phyloP scores from a whole-genome alignment of 176 grass and related monocot genomes.

The Pontederia crassipes region DNA sequence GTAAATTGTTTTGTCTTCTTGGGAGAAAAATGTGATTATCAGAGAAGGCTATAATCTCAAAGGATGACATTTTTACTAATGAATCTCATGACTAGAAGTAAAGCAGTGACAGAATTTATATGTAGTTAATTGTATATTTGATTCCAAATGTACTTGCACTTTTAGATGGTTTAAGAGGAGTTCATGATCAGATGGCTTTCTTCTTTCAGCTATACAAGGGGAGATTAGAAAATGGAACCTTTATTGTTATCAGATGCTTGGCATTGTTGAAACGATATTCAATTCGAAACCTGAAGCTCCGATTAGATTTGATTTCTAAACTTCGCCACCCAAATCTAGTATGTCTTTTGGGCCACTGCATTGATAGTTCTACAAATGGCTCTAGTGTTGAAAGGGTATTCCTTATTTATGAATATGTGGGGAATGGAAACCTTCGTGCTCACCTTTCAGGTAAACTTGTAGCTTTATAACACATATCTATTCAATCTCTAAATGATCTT shows the following conservation, averaged over 20 bases:
- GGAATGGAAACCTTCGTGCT: conserved; percentile 45
- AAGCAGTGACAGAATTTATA: too few species aligned
- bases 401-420: conserved; percentile 83
- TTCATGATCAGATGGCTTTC: conserved; percentile 6
- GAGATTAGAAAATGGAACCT: conserved; percentile 70
- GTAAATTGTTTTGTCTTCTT: too few species aligned
- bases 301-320: conserved; percentile 83
- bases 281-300: conserved; percentile 89
- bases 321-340: conserved; percentile 85
- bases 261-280: conserved; percentile 67
- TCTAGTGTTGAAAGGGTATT: conserved; percentile 73
- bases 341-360: conserved; percentile 84
- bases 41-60: too few species aligned
- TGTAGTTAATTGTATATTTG: too few species aligned
- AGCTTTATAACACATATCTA: background rate
- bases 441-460: conserved; percentile 62
- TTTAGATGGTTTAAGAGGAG: background rate
- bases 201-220: conserved; percentile 88
- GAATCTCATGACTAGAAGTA: too few species aligned
- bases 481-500: conserved; percentile 4
- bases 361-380: conserved; percentile 50
- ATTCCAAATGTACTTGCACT: too few species aligned
- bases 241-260: conserved; percentile 88
- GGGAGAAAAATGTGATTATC: too few species aligned
- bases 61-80: too few species aligned